Conservation (phyloP, 2,329 filamentous ascomycete genomes). For the Rachicladosporium sp. region DNA sequence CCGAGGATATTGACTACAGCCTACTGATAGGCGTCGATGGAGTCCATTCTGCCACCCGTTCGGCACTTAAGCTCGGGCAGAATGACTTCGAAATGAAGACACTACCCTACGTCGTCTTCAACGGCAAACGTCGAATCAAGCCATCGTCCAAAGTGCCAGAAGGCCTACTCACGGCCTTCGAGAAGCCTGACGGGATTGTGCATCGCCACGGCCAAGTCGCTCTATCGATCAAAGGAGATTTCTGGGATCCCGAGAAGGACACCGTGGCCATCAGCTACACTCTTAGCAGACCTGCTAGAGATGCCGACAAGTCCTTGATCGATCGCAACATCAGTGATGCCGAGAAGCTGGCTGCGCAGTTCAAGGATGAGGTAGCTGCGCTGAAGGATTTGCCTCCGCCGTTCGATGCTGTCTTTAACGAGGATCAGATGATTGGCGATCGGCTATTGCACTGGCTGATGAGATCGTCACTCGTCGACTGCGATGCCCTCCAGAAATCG, state of each 20-base stretch:
- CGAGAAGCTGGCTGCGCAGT: slow-evolving; percentile 22
- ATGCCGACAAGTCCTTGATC: slow-evolving; percentile 21
- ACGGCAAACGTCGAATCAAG: slow-evolving; percentile 18
- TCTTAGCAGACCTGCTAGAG: slow-evolving; percentile 25
- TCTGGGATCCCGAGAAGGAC: slow-evolving; percentile 10
- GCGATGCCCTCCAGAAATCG: slow-evolving; percentile 15
- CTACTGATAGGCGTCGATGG: slow-evolving; percentile 28
- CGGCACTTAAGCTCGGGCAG: neutral
- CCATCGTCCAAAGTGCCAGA: slow-evolving; percentile 5
- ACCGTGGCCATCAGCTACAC: slow-evolving; percentile 27
- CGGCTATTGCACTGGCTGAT: slow-evolving; percentile 31
- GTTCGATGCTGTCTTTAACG: slow-evolving; percentile 24
- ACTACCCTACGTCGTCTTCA: slow-evolving; percentile 27
- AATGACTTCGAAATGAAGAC: slow-evolving; percentile 15
- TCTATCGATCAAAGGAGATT: slow-evolving; percentile 20
- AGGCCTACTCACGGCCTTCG: slow-evolving; percentile 2
- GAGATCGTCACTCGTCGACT: slow-evolving; percentile 20
- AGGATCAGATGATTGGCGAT: slow-evolving; percentile 21
- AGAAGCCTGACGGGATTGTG: slow-evolving; percentile 8
- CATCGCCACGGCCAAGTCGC: slow-evolving; percentile 14
- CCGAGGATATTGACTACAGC: slow-evolving; percentile 4
- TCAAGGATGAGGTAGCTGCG: slow-evolving; percentile 23
- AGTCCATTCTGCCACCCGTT: slow-evolving; percentile 20
- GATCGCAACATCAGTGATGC: slow-evolving; percentile 21
- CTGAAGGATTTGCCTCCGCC: slow-evolving; percentile 19